phyloP scores from a whole-genome alignment of 2,329 filamentous ascomycete species.

The Colletotrichum tropicicola region DNA sequence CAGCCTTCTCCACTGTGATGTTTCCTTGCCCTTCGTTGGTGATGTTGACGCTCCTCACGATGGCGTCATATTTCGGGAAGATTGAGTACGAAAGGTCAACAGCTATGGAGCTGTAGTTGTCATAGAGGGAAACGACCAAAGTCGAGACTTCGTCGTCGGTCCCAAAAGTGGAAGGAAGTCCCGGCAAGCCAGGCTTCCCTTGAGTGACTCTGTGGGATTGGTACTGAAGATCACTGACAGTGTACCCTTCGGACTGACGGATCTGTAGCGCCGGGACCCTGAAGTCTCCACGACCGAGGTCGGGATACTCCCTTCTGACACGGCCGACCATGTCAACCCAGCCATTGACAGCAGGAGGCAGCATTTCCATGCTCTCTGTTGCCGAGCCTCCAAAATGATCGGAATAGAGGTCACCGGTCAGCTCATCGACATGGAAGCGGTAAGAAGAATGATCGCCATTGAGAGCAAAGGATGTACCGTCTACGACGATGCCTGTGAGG shows the following conservation, averaged over 20 bases:
- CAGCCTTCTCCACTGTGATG: constrained; percentile 63
- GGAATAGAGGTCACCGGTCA: constrained; percentile 63
- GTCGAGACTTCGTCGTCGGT: constrained; percentile 64
- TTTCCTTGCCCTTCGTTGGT: constrained; percentile 64
- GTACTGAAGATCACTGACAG: constrained; percentile 67
- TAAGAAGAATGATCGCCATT: constrained; percentile 67
- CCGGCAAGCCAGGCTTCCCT: constrained; percentile 65
- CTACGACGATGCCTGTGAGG: constrained; percentile 57
- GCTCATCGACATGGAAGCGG: constrained; percentile 68
- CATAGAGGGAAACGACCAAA: constrained; percentile 64
- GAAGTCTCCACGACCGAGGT: constrained; percentile 71
- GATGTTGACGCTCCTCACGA: constrained; percentile 68
- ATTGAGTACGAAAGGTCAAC: constrained; percentile 71
- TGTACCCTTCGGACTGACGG: constrained; percentile 65
- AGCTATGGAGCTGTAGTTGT: constrained; percentile 65
- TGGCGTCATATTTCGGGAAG: constrained; percentile 68
- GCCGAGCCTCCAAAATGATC: constrained; percentile 69
- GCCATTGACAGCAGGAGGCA: constrained; percentile 53
- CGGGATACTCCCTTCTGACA: constrained; percentile 68
- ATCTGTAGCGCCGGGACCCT: constrained; percentile 69
- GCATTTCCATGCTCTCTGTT: constrained; percentile 50
- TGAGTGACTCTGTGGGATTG: constrained; percentile 61
- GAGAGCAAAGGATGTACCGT: constrained; percentile 64
- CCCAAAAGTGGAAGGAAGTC: constrained; percentile 69
- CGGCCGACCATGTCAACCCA: constrained; percentile 63